phyloP scores from a whole-genome alignment of 2,329 filamentous ascomycete species.

The Cercospora sesami region DNA sequence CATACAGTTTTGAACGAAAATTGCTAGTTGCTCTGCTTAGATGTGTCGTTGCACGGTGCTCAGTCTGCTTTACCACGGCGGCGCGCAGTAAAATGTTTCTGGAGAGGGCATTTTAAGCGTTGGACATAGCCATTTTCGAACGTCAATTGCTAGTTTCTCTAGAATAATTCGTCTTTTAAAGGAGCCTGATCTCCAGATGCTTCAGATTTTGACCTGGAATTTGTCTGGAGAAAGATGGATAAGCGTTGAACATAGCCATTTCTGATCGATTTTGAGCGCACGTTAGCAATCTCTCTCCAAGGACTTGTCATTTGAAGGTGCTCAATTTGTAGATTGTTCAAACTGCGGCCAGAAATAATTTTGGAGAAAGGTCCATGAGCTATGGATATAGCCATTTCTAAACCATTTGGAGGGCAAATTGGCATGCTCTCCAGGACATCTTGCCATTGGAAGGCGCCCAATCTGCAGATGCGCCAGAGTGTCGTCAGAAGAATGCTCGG shows the following conservation, averaged over 20 bases:
- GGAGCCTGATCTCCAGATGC: neutral
- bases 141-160: neutral
- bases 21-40: neutral
- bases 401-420: too few relatives aligned
- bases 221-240: neutral
- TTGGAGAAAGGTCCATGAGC: too few relatives aligned
- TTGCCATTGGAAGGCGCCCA: neutral
- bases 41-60: neutral
- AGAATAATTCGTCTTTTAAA: neutral
- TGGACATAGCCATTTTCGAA: neutral
- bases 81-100: neutral
- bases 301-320: too few relatives aligned
- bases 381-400: too few relatives aligned
- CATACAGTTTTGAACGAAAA: neutral
- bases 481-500: neutral
- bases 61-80: neutral
- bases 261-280: too few relatives aligned
- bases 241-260: neutral
- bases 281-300: too few relatives aligned
- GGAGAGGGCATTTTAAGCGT: neutral
- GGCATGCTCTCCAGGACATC: too few relatives aligned
- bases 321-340: too few relatives aligned
- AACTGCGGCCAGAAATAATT: too few relatives aligned
- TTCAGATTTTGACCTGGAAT: neutral
- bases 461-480: neutral